These are phyloP conservation scores for Rasamsonia emersonii DNA, from an alignment of 2,329 filamentous ascomycete species.

Conservation along the genomic window DNA sequence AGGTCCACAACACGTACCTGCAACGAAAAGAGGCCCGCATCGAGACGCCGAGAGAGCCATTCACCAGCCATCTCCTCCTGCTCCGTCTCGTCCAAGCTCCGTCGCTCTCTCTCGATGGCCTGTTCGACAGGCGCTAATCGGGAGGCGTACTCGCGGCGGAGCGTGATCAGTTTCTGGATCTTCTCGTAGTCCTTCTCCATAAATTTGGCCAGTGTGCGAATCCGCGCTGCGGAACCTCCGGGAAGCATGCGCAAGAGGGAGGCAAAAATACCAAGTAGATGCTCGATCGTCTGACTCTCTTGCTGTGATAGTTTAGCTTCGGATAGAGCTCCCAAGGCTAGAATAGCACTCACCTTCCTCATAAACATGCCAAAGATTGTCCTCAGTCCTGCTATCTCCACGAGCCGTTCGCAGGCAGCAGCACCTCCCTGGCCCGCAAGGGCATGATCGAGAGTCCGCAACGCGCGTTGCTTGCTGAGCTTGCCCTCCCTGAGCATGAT, in stretches of 20 bases:
- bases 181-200: constrained; percentile 92
- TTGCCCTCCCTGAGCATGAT: constrained; percentile 90
- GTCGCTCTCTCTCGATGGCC: constrained; percentile 52
- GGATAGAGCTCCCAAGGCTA: background rate
- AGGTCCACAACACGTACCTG: constrained; percentile 42
- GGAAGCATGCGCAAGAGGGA: constrained; percentile 73
- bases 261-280: constrained; percentile 76
- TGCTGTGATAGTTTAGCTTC: constrained; percentile 36
- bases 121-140: constrained; percentile 56
- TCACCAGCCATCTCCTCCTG: constrained; percentile 56
- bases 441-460: constrained; percentile 80
- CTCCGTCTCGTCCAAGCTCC: constrained; percentile 48
- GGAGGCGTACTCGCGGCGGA: constrained; percentile 62
- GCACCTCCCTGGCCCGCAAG: constrained; percentile 49
- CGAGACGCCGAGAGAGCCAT: constrained; percentile 66
- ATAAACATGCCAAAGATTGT: constrained; percentile 79
- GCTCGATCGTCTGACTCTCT: constrained; percentile 60
- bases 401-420: constrained; percentile 63
- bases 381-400: constrained; percentile 79
- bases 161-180: constrained; percentile 58
- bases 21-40: constrained; percentile 74
- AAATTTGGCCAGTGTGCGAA: constrained; percentile 85
- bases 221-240: constrained; percentile 65
- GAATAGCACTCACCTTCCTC: constrained; percentile 50
- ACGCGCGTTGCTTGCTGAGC: constrained; percentile 65